Base-by-base conservation (phyloP, 2,329 filamentous ascomycete genomes). In the Colletotrichum ledebouriae region DNA sequence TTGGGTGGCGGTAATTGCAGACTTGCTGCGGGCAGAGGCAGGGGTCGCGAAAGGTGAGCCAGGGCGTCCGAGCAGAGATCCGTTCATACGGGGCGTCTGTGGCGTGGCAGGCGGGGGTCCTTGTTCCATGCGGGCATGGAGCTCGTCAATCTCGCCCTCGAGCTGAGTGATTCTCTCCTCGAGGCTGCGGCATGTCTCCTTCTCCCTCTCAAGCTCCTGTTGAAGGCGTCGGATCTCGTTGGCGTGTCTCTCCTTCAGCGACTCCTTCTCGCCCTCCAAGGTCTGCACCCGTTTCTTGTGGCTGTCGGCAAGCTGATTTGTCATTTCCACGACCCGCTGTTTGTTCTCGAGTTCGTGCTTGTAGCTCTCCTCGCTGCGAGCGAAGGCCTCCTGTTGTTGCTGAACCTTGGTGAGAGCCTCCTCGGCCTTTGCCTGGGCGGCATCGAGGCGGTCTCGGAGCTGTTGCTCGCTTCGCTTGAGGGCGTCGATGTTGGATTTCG, bases 341-440 rank as follows among this genome's bases (percentile, higher is more conserved):
- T 92, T 89, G 70, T 91, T 91, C 71, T 97, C 94, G 7, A 97
- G 85, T 77, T 98, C 94, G 63, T 94, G 90, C 73, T 91, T 90
- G 83, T 96, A 97, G 69, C 91, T 91, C 76, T 98, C 92, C 70
- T 97, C 90, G n/a, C 90, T 90, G 61, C 92, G 89, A 2, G 93
- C 91, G 29, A 92, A 91, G 20, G 93, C 88, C 75, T 97, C 94
- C 75, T 96, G 91, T 39, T 98, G 86, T 76, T 94, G 91, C 75
- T 98, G 94, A 34, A 97, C 89, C 75, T 91, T 94, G 49, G 87
- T 84, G 50, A 97, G 87, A 6, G 92, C 89, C 67, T 98, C 93
- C 68, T 98, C 94, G 1, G 93, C 90, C 81, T 96, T 97, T 75
- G 91, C 87, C 75, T 95, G 93, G 52, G 97, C 86, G 67, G 96